Base-by-base conservation (phyloP, 2,329 filamentous ascomycete genomes). In the Paecilomyces sp. region DNA sequence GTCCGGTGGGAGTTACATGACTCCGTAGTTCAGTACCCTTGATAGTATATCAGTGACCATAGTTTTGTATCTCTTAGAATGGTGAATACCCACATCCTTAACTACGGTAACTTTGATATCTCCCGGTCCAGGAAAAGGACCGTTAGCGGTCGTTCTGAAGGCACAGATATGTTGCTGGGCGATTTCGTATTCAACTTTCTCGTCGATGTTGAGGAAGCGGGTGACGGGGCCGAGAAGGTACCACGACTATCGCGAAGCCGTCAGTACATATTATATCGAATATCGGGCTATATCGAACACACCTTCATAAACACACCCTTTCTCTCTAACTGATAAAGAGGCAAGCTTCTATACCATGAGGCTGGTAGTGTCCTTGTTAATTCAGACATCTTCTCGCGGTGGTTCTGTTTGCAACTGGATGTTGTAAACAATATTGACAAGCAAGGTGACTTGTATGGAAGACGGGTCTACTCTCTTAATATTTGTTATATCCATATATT, bases 151-250 rank as follows among this genome's bases (percentile, higher is more conserved):
- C 22, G 71, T 71, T 53, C 76, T 72, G 36, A 74, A 65, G 22
- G 68, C 79, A 25, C 70, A 69, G 28, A 82, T 64, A 0, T 73
- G 69, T 22, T 79, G 71, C 63, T 81, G 79, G 1, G 80, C 80
- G 59, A 83, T 74, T 60, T 83, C 81, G 66, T 83, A 83, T 5
- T 72, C 68, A 28, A 82, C 73, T 34, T 72, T 71, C 57, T 78
- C 72, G 0, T 73, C 72, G 12, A 75, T 67, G 3, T 66, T 65
- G 55, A 75, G 68, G 62, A 83, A 83, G 55, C 77, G 71, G 13
- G 80, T 82, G n/a, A 82, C 73, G 0, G 81, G 81, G 1, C 81
- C 81, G 1, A 83, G 72, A 28, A 83, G 71, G 67, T 82, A 81
- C 81, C 80, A 83, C 36, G 79, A 75, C 79, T 81, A 54, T 51